Evolutionary conservation across 2,329 filamentous ascomycete species (phyloP), one percentile per base, ranked within the genome.

Genomic region (Ophiostoma angusticollis): DNA sequence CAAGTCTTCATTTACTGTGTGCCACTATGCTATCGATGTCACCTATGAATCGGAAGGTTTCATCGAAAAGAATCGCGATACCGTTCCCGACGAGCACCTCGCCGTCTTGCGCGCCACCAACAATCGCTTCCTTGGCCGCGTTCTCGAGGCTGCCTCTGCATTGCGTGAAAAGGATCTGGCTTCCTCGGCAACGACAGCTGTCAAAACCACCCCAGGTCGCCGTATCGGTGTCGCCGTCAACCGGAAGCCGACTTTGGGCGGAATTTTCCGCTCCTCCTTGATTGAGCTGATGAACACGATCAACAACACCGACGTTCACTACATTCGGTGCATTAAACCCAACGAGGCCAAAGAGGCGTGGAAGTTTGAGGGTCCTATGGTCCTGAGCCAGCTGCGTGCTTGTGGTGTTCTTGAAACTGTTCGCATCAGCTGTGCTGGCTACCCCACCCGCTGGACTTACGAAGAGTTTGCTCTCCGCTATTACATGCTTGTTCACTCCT

Each of bases 301-400:
- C 62, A 94, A 93, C 60, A 87, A 84, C 50, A 98, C 91, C 3
- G 91, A 98, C 57, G 91, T 96, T 16, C 91, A 98, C 61, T 98
- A 98, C 61, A 98, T 98, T 55, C 80, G 91, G 50, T 98, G 91
- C 59, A 96, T 98, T 63, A 98, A 98, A 64, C 91, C 91, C 23
- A 98, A 98, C 57, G 91, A 98, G 62, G 84, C 78, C 36, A 98
- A 98, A 62, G 84, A 84, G 54, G 77, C 91, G 0, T 98, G 91
- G 91, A 89, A 93, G 53, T 98, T 96, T 46, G 91, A 98, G 57
- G 91, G 91, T 0, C 91, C 93, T 3, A 98, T 98, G 91, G 91
- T 98, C 50, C 72, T 98, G 45, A 94, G 85, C 60, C 91, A 98
- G 61, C 69, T 98, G 52, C 80, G 93, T 60, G 91, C 91, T 62